Percentiles rank a stretch among this genome's conserved stretches.
phyloP scores from a whole-genome alignment of 495 filamentous ascomycete genomes.

The Rusavskia elegans region DNA sequence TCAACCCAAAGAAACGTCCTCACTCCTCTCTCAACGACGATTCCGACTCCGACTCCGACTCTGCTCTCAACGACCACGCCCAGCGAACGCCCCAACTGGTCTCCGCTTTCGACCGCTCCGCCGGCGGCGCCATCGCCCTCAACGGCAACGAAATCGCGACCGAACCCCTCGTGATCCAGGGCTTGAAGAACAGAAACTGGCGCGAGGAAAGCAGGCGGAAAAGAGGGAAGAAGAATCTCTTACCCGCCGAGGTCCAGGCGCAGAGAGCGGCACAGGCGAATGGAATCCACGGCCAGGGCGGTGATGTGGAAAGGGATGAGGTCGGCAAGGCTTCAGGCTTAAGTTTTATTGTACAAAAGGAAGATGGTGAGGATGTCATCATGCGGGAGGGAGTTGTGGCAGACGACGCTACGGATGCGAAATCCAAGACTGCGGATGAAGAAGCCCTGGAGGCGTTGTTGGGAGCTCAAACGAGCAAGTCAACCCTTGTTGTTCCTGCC shows the following conservation, averaged over 20 bases:
- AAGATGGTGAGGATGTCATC: conserved; percentile 13
- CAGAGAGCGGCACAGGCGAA: conserved; percentile 21
- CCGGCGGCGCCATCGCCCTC: conserved; percentile 36
- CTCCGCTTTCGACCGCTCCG: conserved; percentile 40
- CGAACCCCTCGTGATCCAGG: conserved; percentile 45
- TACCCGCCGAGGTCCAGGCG: conserved; percentile 36
- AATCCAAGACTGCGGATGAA: conserved; percentile 35
- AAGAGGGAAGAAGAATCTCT: conserved; percentile 25
- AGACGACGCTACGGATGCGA: neutral
- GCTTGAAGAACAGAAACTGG: conserved; percentile 57
- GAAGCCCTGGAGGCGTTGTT: conserved; percentile 69
- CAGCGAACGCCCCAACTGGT: conserved; percentile 31
- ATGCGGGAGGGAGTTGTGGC: conserved; percentile 19
- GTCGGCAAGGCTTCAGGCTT: conserved; percentile 30
- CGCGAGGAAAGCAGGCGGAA: conserved; percentile 41
- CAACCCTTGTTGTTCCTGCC: conserved; percentile 45
- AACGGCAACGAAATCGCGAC: conserved; percentile 22
- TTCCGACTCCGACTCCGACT: conserved; percentile 22
- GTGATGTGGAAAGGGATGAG: conserved; percentile 20
- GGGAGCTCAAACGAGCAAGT: conserved; percentile 35
- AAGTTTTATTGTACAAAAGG: conserved; percentile 21
- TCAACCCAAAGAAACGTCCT: conserved; percentile 18
- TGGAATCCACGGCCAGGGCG: conserved; percentile 10
- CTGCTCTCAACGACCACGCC: conserved; percentile 21
- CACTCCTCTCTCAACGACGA: conserved; percentile 15